phyloP scores from a whole-genome alignment of 257 asterid genomes.

The Solanum habrochaites region DNA sequence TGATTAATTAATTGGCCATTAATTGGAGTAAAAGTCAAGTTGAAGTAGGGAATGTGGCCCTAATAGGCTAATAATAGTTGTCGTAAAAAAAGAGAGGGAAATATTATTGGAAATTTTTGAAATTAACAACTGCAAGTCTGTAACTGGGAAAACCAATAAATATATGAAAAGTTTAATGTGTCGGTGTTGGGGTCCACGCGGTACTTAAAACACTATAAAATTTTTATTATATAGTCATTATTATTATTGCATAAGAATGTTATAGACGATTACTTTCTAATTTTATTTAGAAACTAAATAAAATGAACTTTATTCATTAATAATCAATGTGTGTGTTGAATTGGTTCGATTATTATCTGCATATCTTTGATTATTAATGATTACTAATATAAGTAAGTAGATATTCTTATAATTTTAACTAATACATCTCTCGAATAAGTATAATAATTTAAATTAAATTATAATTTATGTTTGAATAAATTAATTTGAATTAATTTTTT shows the following conservation, averaged over 20 bases:
- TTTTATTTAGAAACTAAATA: background rate
- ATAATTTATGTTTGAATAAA: background rate
- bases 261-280: background rate
- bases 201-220: background rate
- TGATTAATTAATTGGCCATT: background rate
- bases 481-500: background rate
- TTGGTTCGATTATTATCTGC: background rate
- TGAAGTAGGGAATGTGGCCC: background rate
- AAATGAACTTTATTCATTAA: background rate
- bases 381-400: background rate
- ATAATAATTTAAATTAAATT: background rate
- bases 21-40: background rate
- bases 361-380: background rate
- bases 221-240: background rate
- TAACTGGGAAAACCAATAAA: background rate
- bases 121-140: background rate
- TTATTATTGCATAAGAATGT: background rate
- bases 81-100: background rate
- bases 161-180: background rate
- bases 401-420: background rate
- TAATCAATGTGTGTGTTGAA: background rate
- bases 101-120: background rate
- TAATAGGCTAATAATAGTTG: background rate
- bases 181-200: conserved; percentile 29
- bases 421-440: background rate